Percentiles rank a stretch among this genome's conserved stretches.
These are phyloP conservation scores for Coffea eugenioides DNA, from an alignment of 257 asterid species.

Conservation along the genomic window DNA sequence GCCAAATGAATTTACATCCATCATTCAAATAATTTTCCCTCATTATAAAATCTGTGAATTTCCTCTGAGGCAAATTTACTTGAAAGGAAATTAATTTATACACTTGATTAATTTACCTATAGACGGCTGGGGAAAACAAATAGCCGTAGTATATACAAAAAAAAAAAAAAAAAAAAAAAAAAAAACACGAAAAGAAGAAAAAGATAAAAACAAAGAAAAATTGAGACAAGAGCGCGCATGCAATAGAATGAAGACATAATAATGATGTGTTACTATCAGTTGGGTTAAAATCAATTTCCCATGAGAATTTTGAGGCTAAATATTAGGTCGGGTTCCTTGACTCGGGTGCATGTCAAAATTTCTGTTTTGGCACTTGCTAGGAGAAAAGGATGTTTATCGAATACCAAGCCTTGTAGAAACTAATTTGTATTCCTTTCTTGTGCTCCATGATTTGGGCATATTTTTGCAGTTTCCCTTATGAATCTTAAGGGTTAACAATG, in stretches of 20 bases:
- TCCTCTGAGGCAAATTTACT: not conserved
- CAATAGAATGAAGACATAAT: not conserved
- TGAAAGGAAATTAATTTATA: not conserved
- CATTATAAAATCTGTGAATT: not conserved
- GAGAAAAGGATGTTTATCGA: not conserved
- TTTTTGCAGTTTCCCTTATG: not conserved
- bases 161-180: not conserved
- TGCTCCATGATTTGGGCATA: not conserved
- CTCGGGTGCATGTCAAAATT: not conserved
- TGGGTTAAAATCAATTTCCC: not conserved
- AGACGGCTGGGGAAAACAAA: not conserved
- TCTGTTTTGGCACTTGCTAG: not conserved
- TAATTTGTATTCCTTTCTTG: not conserved
- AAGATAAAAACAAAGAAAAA: not conserved
- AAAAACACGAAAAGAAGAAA: not conserved
- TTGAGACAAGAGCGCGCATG: not conserved
- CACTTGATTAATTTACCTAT: not conserved
- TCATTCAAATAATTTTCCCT: not conserved
- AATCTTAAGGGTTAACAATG: too few species aligned
- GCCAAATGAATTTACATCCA: not conserved
- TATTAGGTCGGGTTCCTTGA: not conserved
- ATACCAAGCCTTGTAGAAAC: not conserved
- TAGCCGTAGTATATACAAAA: too few species aligned
- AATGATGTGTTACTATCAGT: not conserved
- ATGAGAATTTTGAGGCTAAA: slow-evolving; percentile 4